Evolutionary conservation across 768 basidiomycete genomes (phyloP).

Genomic region (Mycena indigotica): DNA sequence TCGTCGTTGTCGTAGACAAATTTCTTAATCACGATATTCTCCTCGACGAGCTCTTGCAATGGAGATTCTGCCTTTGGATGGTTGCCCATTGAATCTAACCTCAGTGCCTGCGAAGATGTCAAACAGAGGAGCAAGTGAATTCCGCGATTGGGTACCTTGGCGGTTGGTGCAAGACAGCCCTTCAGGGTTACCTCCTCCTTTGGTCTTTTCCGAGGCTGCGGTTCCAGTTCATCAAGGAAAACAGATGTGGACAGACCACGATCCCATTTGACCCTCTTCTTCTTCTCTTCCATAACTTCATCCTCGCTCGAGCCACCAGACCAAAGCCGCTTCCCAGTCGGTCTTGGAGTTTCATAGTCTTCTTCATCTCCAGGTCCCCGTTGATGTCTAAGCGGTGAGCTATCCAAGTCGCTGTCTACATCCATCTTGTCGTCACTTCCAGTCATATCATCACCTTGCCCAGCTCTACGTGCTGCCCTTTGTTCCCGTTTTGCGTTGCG

Average conservation of each 20-base stretch:
- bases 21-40: constrained; percentile 74
- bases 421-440: constrained; percentile 31
- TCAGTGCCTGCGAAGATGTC: constrained; percentile 50
- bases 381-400: constrained; percentile 42
- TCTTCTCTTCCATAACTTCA: constrained; percentile 34
- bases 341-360: constrained; percentile 71
- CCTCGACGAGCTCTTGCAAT: constrained; percentile 56
- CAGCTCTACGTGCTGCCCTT: constrained; percentile 63
- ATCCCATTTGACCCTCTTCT: constrained; percentile 79
- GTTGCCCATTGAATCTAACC: constrained; percentile 74
- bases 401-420: constrained; percentile 26
- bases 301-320: constrained; percentile 38
- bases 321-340: constrained; percentile 43
- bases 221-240: constrained; percentile 64
- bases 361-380: constrained; percentile 81
- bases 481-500: constrained; percentile 53
- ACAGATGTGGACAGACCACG: constrained; percentile 62
- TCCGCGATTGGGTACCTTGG: constrained; percentile 54
- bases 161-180: constrained; percentile 67
- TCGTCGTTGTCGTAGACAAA: constrained; percentile 79
- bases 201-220: constrained; percentile 46
- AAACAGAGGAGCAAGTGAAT: constrained; percentile 1
- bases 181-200: constrained; percentile 49
- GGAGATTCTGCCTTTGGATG: constrained; percentile 59
- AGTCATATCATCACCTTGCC: constrained; percentile 41